These are phyloP conservation scores for Ophiostoma populinum DNA, from an alignment of 2,329 filamentous ascomycete species.

Conservation along the genomic window DNA sequence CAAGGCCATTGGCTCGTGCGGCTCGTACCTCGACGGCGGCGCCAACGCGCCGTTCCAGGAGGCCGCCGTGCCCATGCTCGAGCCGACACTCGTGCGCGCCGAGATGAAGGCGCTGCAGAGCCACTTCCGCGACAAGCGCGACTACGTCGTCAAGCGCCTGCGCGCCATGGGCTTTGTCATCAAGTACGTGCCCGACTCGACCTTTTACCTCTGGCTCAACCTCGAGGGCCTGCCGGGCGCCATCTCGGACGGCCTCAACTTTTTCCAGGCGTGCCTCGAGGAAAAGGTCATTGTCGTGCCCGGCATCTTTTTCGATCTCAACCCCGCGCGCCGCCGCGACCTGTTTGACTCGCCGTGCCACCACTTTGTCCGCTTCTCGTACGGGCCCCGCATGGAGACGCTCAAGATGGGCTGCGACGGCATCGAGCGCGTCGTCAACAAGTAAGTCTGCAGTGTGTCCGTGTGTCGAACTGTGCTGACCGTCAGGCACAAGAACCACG, in stretches of 20 bases:
- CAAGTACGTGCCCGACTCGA: constrained; percentile 71
- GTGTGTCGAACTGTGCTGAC: too few relatives aligned
- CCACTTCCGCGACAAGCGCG: constrained; percentile 84
- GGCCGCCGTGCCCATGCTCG: constrained; percentile 83
- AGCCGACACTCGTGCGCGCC: constrained; percentile 57
- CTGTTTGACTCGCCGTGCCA: constrained; percentile 91
- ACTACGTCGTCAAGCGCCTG: constrained; percentile 71
- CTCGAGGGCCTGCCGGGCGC: constrained; percentile 54
- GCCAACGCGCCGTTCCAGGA: constrained; percentile 94
- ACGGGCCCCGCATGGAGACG: constrained; percentile 66
- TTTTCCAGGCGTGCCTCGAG: constrained; percentile 84
- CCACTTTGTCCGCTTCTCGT: constrained; percentile 73
- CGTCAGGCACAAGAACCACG: too few relatives aligned
- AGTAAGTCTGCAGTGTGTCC: constrained; percentile 35
- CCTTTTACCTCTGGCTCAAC: constrained; percentile 75
- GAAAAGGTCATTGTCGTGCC: constrained; percentile 96
- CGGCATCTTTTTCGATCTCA: constrained; percentile 95
- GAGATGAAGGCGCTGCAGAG: constrained; percentile 83
- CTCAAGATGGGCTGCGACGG: constrained; percentile 66
- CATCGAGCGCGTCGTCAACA: constrained; percentile 65
- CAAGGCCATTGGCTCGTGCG: constrained; percentile 79
- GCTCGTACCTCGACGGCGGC: constrained; percentile 85
- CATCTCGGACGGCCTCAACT: constrained; percentile 86
- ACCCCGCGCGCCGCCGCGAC: constrained; percentile 75
- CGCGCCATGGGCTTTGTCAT: constrained; percentile 76